phyloP scores from a whole-genome alignment of 768 basidiomycete species.

The Pulveroboletus sp. region DNA sequence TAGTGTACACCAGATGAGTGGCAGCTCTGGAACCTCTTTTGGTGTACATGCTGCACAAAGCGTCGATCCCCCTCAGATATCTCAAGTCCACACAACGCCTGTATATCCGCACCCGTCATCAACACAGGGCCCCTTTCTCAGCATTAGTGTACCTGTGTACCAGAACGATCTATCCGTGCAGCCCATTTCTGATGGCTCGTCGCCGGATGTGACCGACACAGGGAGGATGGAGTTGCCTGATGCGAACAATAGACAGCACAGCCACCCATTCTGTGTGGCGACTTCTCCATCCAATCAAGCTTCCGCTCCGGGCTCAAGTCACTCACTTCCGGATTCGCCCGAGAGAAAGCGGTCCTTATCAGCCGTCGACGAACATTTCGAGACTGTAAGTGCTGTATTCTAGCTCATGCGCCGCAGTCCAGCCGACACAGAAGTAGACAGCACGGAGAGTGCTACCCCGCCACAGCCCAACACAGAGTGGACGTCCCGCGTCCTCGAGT shows the following conservation, averaged over 20 bases:
- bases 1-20: not conserved
- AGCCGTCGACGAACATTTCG: slow-evolving; percentile 4
- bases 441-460: slow-evolving; percentile 19
- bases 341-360: slow-evolving; percentile 12
- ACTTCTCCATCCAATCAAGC: slow-evolving; percentile 4
- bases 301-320: slow-evolving; percentile 9
- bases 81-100: not conserved
- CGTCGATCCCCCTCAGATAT: not conserved
- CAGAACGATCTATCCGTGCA: not conserved
- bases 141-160: not conserved
- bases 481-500: slow-evolving; percentile 8
- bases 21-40: not conserved
- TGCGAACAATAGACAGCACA: slow-evolving; percentile 5
- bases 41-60: not conserved
- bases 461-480: slow-evolving; percentile 3
- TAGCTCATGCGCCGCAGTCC: not conserved
- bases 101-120: not conserved
- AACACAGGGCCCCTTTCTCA: not conserved
- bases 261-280: slow-evolving; percentile 21
- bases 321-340: slow-evolving; percentile 15
- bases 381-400: slow-evolving; percentile 10
- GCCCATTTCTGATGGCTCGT: not conserved
- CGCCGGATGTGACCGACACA: slow-evolving; percentile 6
- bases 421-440: slow-evolving; percentile 19
- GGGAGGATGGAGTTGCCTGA: not conserved